Evolutionary conservation across 1,139 yeast genomes (phyloP).

Genomic region (Kodamaea alishanica): DNA sequence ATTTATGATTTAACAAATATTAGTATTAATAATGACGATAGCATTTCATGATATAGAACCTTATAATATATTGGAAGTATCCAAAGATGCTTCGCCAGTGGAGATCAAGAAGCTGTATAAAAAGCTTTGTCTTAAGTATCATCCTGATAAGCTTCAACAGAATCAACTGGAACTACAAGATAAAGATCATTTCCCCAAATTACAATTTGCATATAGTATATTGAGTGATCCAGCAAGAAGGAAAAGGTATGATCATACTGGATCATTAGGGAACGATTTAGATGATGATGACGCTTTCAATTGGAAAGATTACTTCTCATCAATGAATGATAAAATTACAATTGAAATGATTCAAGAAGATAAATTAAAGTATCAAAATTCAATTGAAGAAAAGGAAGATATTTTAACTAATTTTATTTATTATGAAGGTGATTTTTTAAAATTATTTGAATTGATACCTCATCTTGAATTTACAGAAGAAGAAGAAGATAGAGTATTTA

Average conservation of each 20-base stretch:
- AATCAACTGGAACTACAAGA: slow-evolving; percentile 22
- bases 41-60: slow-evolving; percentile 64
- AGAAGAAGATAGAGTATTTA: slow-evolving; percentile 59
- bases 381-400: slow-evolving; percentile 66
- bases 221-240: slow-evolving; percentile 58
- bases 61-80: slow-evolving; percentile 54
- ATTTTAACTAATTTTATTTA: slow-evolving; percentile 55
- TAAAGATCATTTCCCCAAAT: slow-evolving; percentile 54
- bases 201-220: slow-evolving; percentile 74
- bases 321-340: slow-evolving; percentile 59
- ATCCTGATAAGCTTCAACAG: slow-evolving; percentile 72
- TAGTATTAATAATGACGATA: slow-evolving; percentile 26
- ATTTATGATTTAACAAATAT: neutral
- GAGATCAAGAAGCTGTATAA: slow-evolving; percentile 72
- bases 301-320: slow-evolving; percentile 66
- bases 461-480: slow-evolving; percentile 65
- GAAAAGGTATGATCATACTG: slow-evolving; percentile 63
- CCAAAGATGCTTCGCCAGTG: slow-evolving; percentile 39
- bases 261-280: slow-evolving; percentile 49
- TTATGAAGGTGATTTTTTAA: slow-evolving; percentile 66
- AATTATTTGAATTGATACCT: slow-evolving; percentile 69
- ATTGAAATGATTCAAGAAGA: slow-evolving; percentile 75
- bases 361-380: slow-evolving; percentile 55
- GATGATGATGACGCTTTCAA: slow-evolving; percentile 42
- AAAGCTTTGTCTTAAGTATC: slow-evolving; percentile 62